Evolutionary conservation across 768 basidiomycete genomes (phyloP).

Genomic region (Tremella fuciformis): DNA sequence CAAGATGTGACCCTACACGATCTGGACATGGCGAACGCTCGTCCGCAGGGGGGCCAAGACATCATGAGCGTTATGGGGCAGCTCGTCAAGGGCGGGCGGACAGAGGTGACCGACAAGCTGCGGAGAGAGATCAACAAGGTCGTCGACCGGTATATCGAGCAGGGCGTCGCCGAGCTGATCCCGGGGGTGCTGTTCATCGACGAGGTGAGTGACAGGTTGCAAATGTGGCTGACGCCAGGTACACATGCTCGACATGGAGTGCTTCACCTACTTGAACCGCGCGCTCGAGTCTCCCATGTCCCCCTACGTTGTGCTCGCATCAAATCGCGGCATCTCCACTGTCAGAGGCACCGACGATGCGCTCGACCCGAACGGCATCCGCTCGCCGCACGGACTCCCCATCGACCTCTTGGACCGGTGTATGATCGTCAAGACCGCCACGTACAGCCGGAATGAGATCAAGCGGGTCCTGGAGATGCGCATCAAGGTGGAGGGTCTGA

Average conservation of each 20-base stretch:
- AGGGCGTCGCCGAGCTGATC: slow-evolving; percentile 95
- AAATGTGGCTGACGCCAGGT: slow-evolving; percentile 59
- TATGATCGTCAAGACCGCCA: slow-evolving; percentile 90
- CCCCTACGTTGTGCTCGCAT: slow-evolving; percentile 93
- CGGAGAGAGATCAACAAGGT: slow-evolving; percentile 94
- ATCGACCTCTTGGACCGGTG: slow-evolving; percentile 90
- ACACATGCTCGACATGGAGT: slow-evolving; percentile 99
- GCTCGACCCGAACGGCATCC: slow-evolving; percentile 61
- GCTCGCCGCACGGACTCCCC: slow-evolving; percentile 89
- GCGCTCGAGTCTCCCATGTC: slow-evolving; percentile 94
- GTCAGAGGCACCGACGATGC: slow-evolving; percentile 76
- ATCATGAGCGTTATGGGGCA: slow-evolving; percentile 96
- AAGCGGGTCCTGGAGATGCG: slow-evolving; percentile 80
- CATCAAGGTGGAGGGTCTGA: slow-evolving; percentile 80
- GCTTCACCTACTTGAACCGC: slow-evolving; percentile 96
- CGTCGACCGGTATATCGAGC: slow-evolving; percentile 94
- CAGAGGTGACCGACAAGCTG: slow-evolving; percentile 95
- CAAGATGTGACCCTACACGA: slow-evolving; percentile 94
- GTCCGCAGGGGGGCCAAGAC: slow-evolving; percentile 86
- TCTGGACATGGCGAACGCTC: slow-evolving; percentile 91
- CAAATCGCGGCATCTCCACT: slow-evolving; percentile 86
- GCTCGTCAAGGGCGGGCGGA: slow-evolving; percentile 85
- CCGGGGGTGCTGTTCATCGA: slow-evolving; percentile 98
- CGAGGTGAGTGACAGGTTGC: slow-evolving; percentile 62
- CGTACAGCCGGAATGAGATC: slow-evolving; percentile 78